These are phyloP conservation scores for Dactylorhiza incarnata DNA, from an alignment of 106 monocot genomes.

Conservation along the genomic window DNA sequence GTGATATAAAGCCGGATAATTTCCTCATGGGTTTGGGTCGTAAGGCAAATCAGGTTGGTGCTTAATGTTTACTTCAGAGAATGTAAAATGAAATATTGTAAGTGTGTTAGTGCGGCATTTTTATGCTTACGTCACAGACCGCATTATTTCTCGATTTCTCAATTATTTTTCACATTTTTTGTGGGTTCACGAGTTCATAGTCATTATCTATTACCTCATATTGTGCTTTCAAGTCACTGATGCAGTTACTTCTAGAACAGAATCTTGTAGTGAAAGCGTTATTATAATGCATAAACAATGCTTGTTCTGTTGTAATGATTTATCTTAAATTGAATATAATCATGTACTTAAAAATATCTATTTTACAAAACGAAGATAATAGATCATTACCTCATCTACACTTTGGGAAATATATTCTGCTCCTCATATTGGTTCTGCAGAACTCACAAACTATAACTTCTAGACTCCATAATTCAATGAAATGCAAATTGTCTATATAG, in stretches of 20 bases:
- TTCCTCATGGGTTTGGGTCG: slow-evolving; percentile 92
- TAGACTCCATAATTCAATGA: neutral
- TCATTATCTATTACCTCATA: neutral
- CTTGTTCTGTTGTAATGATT: neutral
- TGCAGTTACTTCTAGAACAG: neutral
- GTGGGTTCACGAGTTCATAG: neutral
- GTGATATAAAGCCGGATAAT: slow-evolving; percentile 94
- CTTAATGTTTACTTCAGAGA: neutral
- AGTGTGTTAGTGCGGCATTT: neutral
- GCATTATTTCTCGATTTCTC: neutral
- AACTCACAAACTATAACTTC: neutral
- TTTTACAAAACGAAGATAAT: neutral
- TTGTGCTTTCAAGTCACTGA: neutral
- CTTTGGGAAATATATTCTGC: neutral
- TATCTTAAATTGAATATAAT: neutral
- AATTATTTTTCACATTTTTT: neutral
- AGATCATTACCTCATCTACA: neutral
- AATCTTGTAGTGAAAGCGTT: neutral
- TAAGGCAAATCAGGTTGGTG: slow-evolving; percentile 70
- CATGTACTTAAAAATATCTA: neutral
- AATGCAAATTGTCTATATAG: neutral
- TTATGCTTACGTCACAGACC: neutral
- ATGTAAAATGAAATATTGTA: neutral
- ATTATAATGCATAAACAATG: neutral
- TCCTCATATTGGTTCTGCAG: neutral